Evolutionary conservation across 441 rosid species (phyloP), one percentile per base, ranked within the genome.

Genomic region (Gossypium gossypioides): DNA sequence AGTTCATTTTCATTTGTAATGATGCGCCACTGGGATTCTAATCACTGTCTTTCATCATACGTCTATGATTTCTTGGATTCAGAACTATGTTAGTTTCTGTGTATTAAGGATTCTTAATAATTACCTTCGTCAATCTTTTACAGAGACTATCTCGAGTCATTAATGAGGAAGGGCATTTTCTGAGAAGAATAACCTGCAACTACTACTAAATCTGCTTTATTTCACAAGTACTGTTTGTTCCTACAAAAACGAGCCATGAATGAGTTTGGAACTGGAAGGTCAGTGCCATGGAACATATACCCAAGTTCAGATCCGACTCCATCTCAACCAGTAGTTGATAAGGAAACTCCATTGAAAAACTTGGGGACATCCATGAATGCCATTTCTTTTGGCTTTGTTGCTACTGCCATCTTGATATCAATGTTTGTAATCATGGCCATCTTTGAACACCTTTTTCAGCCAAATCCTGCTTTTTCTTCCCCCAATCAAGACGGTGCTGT

Each of bases 381-480:
- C 0, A 80, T 89, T 9, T 87, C 94, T 12, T 89, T 85, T 10
- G 94, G 94, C 44, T 86, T 89, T 61, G 88, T 89, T 59, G 94
- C 94, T 9, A 87, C 94, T 1, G 94, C 94, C 24, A 86, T 89
- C 68, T 80, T 89, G 76, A 78, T 89, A 59, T 86, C 89, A 32
- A 80, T 89, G 88, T 89, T 89, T 72, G 85, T 89, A 46, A 76
- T 89, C 57, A 87, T 87, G 91, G 94, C 94, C 60, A 86, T 89
- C 68, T 89, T 87, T 2, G 94, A 89, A 64, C 91, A 89, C 80
- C 87, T 87, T 46, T 87, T 87, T 21, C 77, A 87, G 73, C 85
- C 84, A 16, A 79, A 77, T 64, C 79, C 88, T 37, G 71, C 91
- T 9, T 88, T 87, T 76, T 79, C 88, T 78, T 86, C 90, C 6